These are phyloP conservation scores for Tylopilus rubrobrunneus DNA, from an alignment of 768 basidiomycete genomes.

Conservation along the genomic window DNA sequence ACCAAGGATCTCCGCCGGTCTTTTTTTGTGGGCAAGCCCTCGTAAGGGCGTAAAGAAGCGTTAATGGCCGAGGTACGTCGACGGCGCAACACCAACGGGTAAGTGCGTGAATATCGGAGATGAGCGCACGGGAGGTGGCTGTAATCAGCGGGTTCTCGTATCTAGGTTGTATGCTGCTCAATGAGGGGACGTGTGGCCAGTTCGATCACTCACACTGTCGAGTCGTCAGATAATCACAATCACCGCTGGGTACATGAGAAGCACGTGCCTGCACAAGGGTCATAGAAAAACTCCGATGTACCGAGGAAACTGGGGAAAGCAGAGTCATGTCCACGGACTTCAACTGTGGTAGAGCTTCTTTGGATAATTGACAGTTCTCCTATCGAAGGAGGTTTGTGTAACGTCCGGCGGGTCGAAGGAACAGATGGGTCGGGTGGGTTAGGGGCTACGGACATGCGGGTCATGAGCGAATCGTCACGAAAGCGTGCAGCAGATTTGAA, in stretches of 20 bases:
- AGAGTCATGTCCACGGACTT: constrained; percentile 61
- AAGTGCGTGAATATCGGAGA: constrained; percentile 66
- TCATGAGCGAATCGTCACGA: not conserved
- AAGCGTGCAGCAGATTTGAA: not conserved
- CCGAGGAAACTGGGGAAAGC: constrained; percentile 44
- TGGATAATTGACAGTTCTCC: constrained; percentile 32
- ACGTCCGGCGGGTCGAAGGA: not conserved
- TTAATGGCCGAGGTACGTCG: constrained; percentile 65
- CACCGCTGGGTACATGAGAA: not conserved
- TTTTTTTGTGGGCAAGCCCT: constrained; percentile 30
- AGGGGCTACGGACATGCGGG: constrained; percentile 8
- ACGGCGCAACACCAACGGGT: constrained; percentile 56
- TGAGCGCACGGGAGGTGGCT: constrained; percentile 67
- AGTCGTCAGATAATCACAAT: constrained; percentile 8
- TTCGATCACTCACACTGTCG: constrained; percentile 26
- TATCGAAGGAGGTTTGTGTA: constrained; percentile 13
- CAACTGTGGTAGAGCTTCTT: constrained; percentile 55
- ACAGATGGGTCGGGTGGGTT: not conserved
- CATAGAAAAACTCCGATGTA: constrained; percentile 61
- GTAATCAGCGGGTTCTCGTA: constrained; percentile 81
- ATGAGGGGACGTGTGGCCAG: not conserved
- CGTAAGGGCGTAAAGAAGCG: constrained; percentile 56
- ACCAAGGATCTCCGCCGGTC: constrained; percentile 41
- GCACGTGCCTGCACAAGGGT: constrained; percentile 62
- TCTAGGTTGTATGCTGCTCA: constrained; percentile 31